Base-by-base conservation (phyloP, 768 basidiomycete species). In the Mycena olivaceomarginata region DNA sequence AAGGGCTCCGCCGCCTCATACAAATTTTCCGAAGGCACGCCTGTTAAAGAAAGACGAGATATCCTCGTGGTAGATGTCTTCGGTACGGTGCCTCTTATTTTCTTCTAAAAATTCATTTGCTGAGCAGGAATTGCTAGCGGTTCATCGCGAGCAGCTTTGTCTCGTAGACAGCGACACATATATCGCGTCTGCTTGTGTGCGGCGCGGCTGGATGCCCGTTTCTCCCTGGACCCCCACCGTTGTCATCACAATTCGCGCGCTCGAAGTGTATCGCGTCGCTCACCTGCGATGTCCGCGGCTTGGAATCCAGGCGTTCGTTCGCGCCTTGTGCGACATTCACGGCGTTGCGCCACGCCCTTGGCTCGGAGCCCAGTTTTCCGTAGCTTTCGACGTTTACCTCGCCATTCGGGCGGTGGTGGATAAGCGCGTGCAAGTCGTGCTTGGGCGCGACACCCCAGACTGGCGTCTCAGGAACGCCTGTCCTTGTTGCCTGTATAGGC, bases 291-390 rank as follows among this genome's bases (percentile, higher is more conserved):
- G 70, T n/a, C 83, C 81, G 3, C 79, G 76, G 20, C 76, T 80
- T 10, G 79, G 79, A 0, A 77, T 82, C 9, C 79, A 84, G 46
- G 75, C 80, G 1, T 80, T 78, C 25, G 72, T 82, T 6, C 79
- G 77, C 60, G 72, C 70, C 3, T 31, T 84, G 1, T 79, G 75
- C 67, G 81, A 83, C 22, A 12, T 81, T 31, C 77, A 82, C 15
- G 69, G 69, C n/a, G 45, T 69, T 1, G 25, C 51, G 2, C 70
- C 65, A 16, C 73, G 59, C 16, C 40, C 62, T 5, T 71, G 70
- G 18, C 66, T 80, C 9, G 20, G 1, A 6, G n/a, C 22, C 5
- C 72, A 73, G 16, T 78, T 90, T 39, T 79, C 83, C 1, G 79
- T 83, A 39, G 78, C 86, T 12, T 87, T 85, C 67, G 86, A n/a